Base-by-base conservation (phyloP, 768 basidiomycete species). In the Tulasnella sp. region DNA sequence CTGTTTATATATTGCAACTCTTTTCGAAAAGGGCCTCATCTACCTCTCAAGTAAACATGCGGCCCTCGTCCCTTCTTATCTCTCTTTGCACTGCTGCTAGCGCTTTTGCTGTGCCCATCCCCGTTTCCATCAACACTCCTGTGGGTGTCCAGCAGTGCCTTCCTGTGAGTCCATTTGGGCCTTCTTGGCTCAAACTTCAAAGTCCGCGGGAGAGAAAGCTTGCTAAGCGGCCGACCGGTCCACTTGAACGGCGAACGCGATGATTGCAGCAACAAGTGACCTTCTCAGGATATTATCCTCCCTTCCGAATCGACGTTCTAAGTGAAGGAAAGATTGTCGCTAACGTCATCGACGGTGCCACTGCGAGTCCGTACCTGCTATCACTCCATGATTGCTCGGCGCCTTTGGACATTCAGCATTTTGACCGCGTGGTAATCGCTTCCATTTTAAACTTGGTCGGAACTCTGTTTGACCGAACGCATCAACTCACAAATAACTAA, bases 301-400 rank as follows among this genome's bases (percentile, higher is more conserved):
- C 80, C 11, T 77, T 50, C 48, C 22, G 60, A 3, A 75, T 80
- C 44, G 58, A 82, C 80, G 83, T 85, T 76, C 84, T 85, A 41
- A 82, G 82, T 60, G 83, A 81, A 60, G 83, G 83, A 44, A 81
- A 83, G 75, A 75, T 78, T 69, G 48, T 76, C 74, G 81, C 82
- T 48, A 64, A 81, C 34, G 80, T 81, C 75, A 64, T 83, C 80
- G 82, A 81, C 2, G 73, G 74, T n/a, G 34, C 72, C 60, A 41
- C 80, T 44, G 64, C 46, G 5, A 77, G 24, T 54, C 28, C 46
- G 76, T 77, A 22, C 7, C 46, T 77, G 24, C n/a, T 31, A 22
- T 72, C 40, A 11, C 46, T 46, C 16, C 37, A 37, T 37, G 1
- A 11, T 37, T n/a, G 73, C 73, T 28, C 37, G 12, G 37, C 73